Percentiles rank a stretch among this genome's conserved stretches.
These are phyloP conservation scores for Neonothopanus nambi DNA, from an alignment of 1,284 basidiomycete species.

Conservation along the genomic window DNA sequence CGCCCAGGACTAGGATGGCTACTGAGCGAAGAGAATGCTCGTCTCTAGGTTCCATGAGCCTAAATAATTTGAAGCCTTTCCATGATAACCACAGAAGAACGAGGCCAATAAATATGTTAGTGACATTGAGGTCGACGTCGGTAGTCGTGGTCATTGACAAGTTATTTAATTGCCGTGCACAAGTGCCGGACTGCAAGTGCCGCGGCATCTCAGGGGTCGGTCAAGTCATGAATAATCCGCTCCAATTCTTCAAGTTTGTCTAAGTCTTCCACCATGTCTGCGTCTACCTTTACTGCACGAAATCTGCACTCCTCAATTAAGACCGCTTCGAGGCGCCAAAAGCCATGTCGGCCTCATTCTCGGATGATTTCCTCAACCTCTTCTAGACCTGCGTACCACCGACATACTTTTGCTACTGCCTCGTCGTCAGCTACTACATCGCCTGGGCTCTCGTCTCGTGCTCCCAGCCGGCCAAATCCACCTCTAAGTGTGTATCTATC, in stretches of 20 bases:
- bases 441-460: slow-evolving; percentile 7
- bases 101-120: slow-evolving; percentile 19
- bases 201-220: no score
- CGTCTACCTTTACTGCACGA: no score
- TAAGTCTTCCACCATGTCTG: no score
- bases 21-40: slow-evolving; percentile 63
- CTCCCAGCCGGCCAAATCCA: neutral
- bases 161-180: no score
- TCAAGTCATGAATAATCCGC: no score
- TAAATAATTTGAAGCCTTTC: slow-evolving; percentile 31
- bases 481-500: slow-evolving; percentile 1
- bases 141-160: neutral
- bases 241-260: no score
- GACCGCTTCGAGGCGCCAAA: neutral
- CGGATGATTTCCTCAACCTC: slow-evolving; percentile 4
- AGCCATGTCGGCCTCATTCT: neutral
- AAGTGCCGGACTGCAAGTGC: no score
- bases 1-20: slow-evolving; percentile 91
- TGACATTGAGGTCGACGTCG: slow-evolving; percentile 11
- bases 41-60: slow-evolving; percentile 29
- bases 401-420: slow-evolving; percentile 9
- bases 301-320: neutral
- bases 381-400: neutral
- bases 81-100: slow-evolving; percentile 30
- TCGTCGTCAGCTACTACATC: slow-evolving; percentile 5